These are phyloP conservation scores for Coniochaeta sp. DNA, from an alignment of 2,329 filamentous ascomycete species.

Conservation along the genomic window DNA sequence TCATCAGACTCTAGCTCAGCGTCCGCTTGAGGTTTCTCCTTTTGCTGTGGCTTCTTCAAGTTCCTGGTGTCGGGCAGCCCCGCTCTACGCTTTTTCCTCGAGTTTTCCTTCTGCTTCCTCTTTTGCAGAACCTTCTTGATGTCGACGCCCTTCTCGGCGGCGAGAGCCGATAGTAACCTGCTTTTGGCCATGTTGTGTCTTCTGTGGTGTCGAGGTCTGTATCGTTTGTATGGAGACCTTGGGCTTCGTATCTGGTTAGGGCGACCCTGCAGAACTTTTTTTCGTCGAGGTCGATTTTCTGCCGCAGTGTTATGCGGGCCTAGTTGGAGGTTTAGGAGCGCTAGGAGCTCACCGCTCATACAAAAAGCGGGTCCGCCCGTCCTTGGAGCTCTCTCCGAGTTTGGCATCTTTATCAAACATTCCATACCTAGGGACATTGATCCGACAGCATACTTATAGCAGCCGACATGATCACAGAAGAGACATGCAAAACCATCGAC, in stretches of 20 bases:
- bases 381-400: too few relatives aligned
- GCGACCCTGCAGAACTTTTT: constrained; percentile 1
- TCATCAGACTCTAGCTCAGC: constrained; percentile 15
- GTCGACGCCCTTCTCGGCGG: constrained; percentile 46
- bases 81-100: constrained; percentile 28
- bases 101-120: constrained; percentile 34
- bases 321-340: background rate
- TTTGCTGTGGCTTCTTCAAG: constrained; percentile 16
- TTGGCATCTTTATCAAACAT: too few relatives aligned
- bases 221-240: background rate
- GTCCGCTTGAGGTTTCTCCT: constrained; percentile 16
- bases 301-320: background rate
- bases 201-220: background rate
- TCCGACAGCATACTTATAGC: too few relatives aligned
- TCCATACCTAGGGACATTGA: too few relatives aligned
- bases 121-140: constrained; percentile 43
- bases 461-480: too few relatives aligned
- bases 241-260: background rate
- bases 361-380: too few relatives aligned
- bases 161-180: constrained; percentile 46
- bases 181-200: constrained; percentile 18
- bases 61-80: constrained; percentile 10
- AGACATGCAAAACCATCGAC: too few relatives aligned
- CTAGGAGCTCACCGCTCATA: background rate
- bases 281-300: background rate